Evolutionary conservation across 768 basidiomycete species (phyloP), one percentile per base, ranked within the genome.

Genomic region (Lentinula sp.): DNA sequence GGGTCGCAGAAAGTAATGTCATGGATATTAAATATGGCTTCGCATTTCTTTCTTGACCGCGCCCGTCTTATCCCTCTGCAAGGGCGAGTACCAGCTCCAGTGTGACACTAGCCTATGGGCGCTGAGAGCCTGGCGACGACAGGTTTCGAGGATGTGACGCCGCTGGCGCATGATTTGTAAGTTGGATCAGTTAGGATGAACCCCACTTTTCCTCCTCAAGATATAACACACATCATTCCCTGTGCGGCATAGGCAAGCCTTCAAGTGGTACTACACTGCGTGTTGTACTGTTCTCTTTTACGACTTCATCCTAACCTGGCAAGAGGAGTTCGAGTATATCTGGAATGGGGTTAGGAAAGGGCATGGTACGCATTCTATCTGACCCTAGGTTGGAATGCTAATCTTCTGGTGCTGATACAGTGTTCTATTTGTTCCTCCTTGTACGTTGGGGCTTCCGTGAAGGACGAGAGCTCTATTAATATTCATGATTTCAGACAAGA

Each of bases 391-490:
- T 64, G 49, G 13, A 28, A 35, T 13, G 13, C 16, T 52, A 16
- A 7, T 35, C 13, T 52, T n/a, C 62, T 56, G 10, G 56, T 57
- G 51, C 66, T 61, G 20, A 63, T 58, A 43, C 65, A 67, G 62
- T 63, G 43, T 68, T 65, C 55, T 66, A 64, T 41, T 9, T 66
- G 8, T 68, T 64, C 33, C 28, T 66, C 13, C 55, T 67, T 43
- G 64, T 69, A 36, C 42, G 55, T 39, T 23, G 36, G 39, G 7
- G 50, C 49, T 41, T 39, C 51, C 2, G 5, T 36, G n/a, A 13
- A 5, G 3, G 35, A 13, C 12, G 16, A 13, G 4, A 12, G 4
- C 7, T 12, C 18, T 28, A 46, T 6, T 9, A 1, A 57, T n/a
- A 9, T 33, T 39, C 28, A 32, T 49, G 20, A 3, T 13, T 6